Evolutionary conservation across 2,329 filamentous ascomycete genomes (phyloP).

Genomic region (Cryphonectria nitschkei): DNA sequence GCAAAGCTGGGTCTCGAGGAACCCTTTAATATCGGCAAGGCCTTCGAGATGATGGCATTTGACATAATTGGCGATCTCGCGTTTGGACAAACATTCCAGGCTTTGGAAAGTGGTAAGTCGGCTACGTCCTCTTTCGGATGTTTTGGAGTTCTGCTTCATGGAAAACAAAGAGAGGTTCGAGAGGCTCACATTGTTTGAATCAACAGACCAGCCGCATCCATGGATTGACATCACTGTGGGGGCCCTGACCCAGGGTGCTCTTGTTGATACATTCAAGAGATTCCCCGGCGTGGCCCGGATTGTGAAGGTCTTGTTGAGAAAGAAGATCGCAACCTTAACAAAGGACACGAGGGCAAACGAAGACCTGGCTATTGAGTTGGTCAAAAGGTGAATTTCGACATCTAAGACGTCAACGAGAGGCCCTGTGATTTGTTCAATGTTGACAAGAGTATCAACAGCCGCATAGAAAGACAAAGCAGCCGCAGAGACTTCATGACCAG

Average conservation of each 20-base stretch:
- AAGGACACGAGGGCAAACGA: slow-evolving; percentile 8
- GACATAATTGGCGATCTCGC: slow-evolving; percentile 47
- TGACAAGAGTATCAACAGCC: not conserved
- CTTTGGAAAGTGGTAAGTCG: slow-evolving; percentile 34
- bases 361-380: slow-evolving; percentile 7
- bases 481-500: slow-evolving; percentile 34
- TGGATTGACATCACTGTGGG: slow-evolving; percentile 35
- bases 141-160: too few species aligned
- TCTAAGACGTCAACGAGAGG: too few species aligned
- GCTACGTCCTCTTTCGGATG: not conserved
- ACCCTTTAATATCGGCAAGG: slow-evolving; percentile 38
- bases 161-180: too few species aligned
- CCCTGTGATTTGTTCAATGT: too few species aligned
- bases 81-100: slow-evolving; percentile 45
- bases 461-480: not conserved
- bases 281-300: slow-evolving; percentile 23
- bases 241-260: slow-evolving; percentile 33
- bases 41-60: slow-evolving; percentile 42
- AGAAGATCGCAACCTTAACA: slow-evolving; percentile 8
- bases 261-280: slow-evolving; percentile 32
- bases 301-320: slow-evolving; percentile 15
- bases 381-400: not conserved
- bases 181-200: too few species aligned
- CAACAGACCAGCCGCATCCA: slow-evolving; percentile 34
- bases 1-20: slow-evolving; percentile 26